Evolutionary conservation across 352 stramenopile genomes (phyloP).

Genomic region (Blastocystis sp.): DNA sequence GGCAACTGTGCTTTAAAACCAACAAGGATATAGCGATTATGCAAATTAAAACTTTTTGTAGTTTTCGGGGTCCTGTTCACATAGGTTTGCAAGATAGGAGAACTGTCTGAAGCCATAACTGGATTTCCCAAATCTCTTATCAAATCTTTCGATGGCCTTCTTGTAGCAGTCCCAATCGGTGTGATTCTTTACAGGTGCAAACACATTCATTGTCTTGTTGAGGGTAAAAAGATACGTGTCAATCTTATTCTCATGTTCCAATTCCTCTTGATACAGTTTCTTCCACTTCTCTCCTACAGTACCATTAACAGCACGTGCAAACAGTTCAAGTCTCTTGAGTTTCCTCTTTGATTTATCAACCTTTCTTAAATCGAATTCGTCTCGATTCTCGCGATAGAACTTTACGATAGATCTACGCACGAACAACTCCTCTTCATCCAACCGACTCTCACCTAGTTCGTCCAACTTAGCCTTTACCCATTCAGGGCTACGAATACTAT

Average conservation of each 20-base stretch:
- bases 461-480: background rate
- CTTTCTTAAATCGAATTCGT: background rate
- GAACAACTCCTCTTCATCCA: background rate
- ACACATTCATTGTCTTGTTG: background rate
- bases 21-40: no score
- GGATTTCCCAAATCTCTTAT: background rate
- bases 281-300: background rate
- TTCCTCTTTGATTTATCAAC: background rate
- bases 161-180: background rate
- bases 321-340: background rate
- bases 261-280: background rate
- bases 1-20: no score
- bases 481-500: no score
- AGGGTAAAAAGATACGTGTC: background rate
- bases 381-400: background rate
- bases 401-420: background rate
- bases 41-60: no score
- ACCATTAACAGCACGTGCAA: background rate
- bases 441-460: background rate
- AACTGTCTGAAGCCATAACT: background rate
- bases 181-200: background rate
- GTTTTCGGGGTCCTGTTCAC: background rate
- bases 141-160: background rate
- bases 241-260: background rate
- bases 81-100: background rate